Conservation (phyloP, 306 rosid genomes). For the Pyrus pyrifolia region DNA sequence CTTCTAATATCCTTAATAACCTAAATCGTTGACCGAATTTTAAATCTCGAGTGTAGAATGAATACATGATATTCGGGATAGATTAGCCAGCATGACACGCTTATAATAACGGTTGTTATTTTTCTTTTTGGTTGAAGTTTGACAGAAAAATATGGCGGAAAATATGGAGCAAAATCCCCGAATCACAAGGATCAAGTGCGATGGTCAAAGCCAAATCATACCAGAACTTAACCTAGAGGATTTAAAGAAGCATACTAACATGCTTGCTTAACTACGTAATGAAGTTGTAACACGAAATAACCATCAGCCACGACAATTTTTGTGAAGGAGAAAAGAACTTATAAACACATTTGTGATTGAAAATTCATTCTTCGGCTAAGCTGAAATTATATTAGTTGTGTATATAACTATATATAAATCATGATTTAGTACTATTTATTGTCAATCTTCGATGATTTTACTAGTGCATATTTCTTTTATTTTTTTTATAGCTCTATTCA, state of each 20-base stretch:
- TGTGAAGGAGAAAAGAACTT: neutral
- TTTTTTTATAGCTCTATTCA: no score
- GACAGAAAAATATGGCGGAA: constrained; percentile 24
- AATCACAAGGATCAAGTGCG: neutral
- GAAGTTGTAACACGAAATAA: neutral
- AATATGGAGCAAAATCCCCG: constrained; percentile 24
- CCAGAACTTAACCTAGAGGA: constrained; percentile 24
- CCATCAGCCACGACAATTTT: neutral
- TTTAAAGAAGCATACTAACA: constrained; percentile 28
- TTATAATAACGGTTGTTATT: neutral
- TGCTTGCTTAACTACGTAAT: neutral
- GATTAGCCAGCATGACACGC: neutral
- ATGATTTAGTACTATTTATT: no score
- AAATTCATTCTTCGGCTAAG: neutral
- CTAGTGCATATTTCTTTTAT: no score
- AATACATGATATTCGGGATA: no score
- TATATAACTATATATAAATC: no score
- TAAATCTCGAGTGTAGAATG: no score
- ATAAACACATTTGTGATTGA: neutral
- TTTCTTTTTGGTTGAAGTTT: neutral
- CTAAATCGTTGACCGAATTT: constrained; percentile 5
- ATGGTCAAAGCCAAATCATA: constrained; percentile 2
- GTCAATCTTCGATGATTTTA: no score
- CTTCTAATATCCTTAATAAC: no score
- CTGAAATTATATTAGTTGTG: no score